Base-by-base conservation (phyloP, 257 asterid species). In the Fraxinus anomala region DNA sequence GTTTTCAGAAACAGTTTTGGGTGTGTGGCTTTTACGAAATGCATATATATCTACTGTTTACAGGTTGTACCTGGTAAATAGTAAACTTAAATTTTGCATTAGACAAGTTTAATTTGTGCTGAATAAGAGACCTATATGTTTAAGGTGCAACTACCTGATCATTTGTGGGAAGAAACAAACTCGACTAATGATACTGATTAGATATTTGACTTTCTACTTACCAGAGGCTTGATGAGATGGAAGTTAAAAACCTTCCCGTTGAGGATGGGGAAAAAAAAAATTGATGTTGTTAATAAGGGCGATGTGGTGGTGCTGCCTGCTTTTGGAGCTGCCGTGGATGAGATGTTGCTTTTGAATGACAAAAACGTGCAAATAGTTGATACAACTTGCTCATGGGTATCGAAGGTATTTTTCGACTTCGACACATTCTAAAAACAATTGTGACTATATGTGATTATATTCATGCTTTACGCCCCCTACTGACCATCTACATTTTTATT, bases 341-440 rank as follows among this genome's bases (percentile, higher is more conserved):
- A 95, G 89, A 92, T 95, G 99, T 16, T 78, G 77, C 73, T 90
- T 80, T 81, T 95, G 88, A 90, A 88, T 39, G 91, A 93, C 21
- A 95, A 88, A 82, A 88, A 90, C 54, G 98, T 95, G 68, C 98
- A 95, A 85, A 91, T 95, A 82, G 96, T 95, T 69, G 99, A 95
- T 84, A 93, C 99, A 70, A 96, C 99, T 80, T 96, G 98, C 91
- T 98, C 99, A n/a, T 96, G 99, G 99, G 99, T 96, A 73, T 86
- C 95, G 21, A 93, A 96, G 98, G 99, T 96, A 88, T 37, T 77
- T 37, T 54, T n/a, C n/a, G n/a, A n/a, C n/a, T n/a, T n/a, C 40
- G 11, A 37, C 40, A 7, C 2, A 0, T 37, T 37, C 40, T 6
- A 37, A 37, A 37, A 37, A 1, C 40, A 37, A 37, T 37, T 6